Evolutionary conservation across 2,329 filamentous ascomycete species (phyloP).

Genomic region (Ceratocystis harringtonii): DNA sequence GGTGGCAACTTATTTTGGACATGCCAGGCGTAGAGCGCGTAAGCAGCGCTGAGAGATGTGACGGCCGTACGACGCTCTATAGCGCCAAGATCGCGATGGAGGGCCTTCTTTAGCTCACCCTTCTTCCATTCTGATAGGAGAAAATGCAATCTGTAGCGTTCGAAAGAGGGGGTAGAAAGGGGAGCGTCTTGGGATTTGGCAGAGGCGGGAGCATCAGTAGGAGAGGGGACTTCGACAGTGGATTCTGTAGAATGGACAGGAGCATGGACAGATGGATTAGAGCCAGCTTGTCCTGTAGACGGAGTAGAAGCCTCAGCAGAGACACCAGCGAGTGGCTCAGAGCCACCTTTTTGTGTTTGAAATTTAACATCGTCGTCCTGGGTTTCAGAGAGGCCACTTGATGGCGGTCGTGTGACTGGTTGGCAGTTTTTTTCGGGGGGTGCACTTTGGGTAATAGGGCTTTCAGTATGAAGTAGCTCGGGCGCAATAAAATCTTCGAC

Average conservation of each 20-base stretch:
- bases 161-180: not conserved
- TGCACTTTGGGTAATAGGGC: not conserved
- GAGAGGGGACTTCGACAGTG: not conserved
- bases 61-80: constrained; percentile 13
- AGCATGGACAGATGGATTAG: not conserved
- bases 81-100: constrained; percentile 14
- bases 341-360: not conserved
- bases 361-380: not conserved
- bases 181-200: not conserved
- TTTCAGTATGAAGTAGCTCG: not conserved
- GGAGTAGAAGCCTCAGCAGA: not conserved
- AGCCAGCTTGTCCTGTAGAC: not conserved
- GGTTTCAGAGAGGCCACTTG: not conserved
- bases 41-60: constrained; percentile 10
- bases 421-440: not conserved
- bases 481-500: not conserved
- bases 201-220: not conserved
- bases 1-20: constrained; percentile 6
- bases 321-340: too few species aligned
- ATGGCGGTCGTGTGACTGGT: not conserved
- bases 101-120: constrained; percentile 13
- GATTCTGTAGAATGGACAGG: not conserved
- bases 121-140: constrained; percentile 14
- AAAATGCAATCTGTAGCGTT: constrained; percentile 14
- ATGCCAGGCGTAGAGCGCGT: constrained; percentile 10